Evolutionary conservation across 352 stramenopile genomes (phyloP), one percentile per base, ranked within the genome.

Genomic region (Phytophthora crassamura): DNA sequence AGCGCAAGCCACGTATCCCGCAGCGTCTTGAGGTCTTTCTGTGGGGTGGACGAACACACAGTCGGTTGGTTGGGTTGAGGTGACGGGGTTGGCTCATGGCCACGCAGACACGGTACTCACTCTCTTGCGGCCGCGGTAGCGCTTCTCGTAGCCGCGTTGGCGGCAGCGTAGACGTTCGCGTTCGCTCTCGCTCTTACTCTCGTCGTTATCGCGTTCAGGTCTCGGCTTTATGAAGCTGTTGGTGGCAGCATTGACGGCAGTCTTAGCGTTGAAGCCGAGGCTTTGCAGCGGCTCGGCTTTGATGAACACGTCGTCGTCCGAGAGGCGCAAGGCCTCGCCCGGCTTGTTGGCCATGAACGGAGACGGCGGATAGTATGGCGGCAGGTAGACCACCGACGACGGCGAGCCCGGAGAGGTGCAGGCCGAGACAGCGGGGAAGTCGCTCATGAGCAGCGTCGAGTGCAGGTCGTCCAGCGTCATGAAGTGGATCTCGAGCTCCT

Each of bases 61-160:
- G 34, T 59, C 20, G 46, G 50, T 59, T 54, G 16, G 40, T 54
- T 15, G 33, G 8, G 22, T 61, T 61, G 58, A 8, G n/a, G n/a
- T n/a, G n/a, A n/a, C n/a, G n/a, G n/a, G n/a, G n/a, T n/a, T n/a
- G n/a, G n/a, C 36, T 52, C 28, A 53, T 25, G 42, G 30, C 34
- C 47, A 33, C 8, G 0, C 12, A 30, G 42, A 48, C 45, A 46
- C 38, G 2, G 39, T 56, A 80, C 78, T 63, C 61, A 88, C 74
- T 56, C 63, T 69, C 46, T 76, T 77, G 58, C 72, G 78, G 34
- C 55, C 41, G 14, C 75, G 72, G 53, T 83, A 83, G 15, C 61
- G 55, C 47, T 80, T 78, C 51, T 83, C 75, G 56, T 83, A 83
- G 15, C 55, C 46, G 14, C 75, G 64, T 56, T 83, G 75, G 16